Evolutionary conservation across 78 protist species (phyloP).

Genomic region (Dictyostelium intermedium): DNA sequence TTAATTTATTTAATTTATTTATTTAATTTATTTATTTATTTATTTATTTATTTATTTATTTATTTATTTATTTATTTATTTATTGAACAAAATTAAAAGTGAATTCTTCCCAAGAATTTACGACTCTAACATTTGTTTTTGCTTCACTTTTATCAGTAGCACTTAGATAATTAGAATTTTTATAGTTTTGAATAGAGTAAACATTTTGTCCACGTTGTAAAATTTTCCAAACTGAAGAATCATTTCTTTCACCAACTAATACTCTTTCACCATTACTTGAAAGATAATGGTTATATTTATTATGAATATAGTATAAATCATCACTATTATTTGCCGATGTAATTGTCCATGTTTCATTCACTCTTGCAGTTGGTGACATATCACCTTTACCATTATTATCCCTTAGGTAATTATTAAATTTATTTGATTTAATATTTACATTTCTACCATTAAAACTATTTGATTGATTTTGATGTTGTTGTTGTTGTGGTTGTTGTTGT

Average conservation of each 20-base stretch:
- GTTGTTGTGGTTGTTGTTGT: neutral
- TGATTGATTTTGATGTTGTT: neutral
- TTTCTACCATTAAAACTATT: neutral
- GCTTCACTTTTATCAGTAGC: neutral
- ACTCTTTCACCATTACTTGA: neutral
- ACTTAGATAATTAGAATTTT: neutral
- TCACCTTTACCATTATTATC: constrained; percentile 10
- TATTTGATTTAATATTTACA: neutral
- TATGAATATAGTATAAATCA: neutral
- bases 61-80: neutral
- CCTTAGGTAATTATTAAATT: neutral
- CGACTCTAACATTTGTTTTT: neutral
- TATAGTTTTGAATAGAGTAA: neutral
- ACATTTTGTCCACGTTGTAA: neutral
- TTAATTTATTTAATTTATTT: too few relatives aligned
- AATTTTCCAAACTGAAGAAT: neutral
- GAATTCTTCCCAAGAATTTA: constrained; percentile 2
- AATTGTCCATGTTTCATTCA: neutral
- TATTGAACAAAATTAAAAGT: neutral
- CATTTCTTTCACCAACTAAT: neutral
- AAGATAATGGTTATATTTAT: neutral
- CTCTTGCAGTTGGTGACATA: neutral
- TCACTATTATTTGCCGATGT: neutral
- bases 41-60: too few relatives aligned
- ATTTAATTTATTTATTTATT: too few relatives aligned